A percentile compares a stretch with the other conserved stretches of the same genome.
Evolutionary conservation across 2,329 filamentous ascomycete species (phyloP).

Genomic region (Penicillium sp.): DNA sequence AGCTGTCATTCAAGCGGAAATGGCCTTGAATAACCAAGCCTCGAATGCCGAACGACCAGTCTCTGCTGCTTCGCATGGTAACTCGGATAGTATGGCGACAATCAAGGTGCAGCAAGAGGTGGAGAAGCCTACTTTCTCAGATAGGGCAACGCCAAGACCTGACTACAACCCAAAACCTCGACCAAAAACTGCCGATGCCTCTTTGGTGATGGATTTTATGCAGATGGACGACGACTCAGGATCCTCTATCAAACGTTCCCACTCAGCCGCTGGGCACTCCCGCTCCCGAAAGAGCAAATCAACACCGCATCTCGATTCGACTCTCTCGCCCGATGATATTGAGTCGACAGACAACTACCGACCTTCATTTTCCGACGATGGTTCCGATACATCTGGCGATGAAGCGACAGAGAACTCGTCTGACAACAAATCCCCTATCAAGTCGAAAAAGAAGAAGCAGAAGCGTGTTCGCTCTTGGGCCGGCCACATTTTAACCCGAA

Average conservation of each 20-base stretch:
- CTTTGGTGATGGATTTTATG: slow-evolving; percentile 32
- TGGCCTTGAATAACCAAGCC: slow-evolving; percentile 15
- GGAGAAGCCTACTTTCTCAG: slow-evolving; percentile 26
- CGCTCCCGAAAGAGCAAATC: slow-evolving; percentile 35
- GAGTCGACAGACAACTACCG: slow-evolving; percentile 26
- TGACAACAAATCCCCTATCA: slow-evolving; percentile 37
- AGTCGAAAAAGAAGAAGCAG: slow-evolving; percentile 55
- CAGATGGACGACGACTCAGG: slow-evolving; percentile 18
- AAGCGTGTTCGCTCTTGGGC: slow-evolving; percentile 72
- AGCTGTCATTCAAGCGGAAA: slow-evolving; percentile 17
- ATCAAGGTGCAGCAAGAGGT: slow-evolving; percentile 66
- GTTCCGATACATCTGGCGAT: slow-evolving; percentile 33
- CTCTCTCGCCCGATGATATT: slow-evolving; percentile 24
- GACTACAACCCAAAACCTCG: slow-evolving; percentile 32
- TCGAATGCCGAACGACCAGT: slow-evolving; percentile 71
- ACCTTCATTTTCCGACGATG: slow-evolving; percentile 32
- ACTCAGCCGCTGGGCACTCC: slow-evolving; percentile 41
- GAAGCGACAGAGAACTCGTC: slow-evolving; percentile 24
- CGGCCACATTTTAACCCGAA: slow-evolving; percentile 51
- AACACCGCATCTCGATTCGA: slow-evolving; percentile 29
- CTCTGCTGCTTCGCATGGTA: slow-evolving; percentile 81
- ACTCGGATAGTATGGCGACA: slow-evolving; percentile 71
- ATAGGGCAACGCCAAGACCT: slow-evolving; percentile 43
- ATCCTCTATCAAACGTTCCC: slow-evolving; percentile 39
- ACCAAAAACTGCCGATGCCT: slow-evolving; percentile 48